A percentile compares a stretch with the other conserved stretches of the same genome.
phyloP scores from a whole-genome alignment of 768 basidiomycete species.

The Phylloporus sp. region DNA sequence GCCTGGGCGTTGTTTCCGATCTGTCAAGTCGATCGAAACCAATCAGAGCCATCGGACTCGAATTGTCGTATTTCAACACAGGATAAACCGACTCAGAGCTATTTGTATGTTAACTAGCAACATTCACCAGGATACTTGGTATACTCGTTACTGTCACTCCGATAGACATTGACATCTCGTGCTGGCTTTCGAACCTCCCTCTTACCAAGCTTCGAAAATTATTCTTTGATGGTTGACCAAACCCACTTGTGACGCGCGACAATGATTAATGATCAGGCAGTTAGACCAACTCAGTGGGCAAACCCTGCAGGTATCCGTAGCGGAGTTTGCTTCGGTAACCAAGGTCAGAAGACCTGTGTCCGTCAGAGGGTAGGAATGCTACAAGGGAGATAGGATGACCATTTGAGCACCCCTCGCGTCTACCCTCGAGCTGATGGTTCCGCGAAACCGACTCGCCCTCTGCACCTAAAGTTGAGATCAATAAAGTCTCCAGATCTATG shows the following conservation, averaged over 20 bases:
- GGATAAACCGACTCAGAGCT: slow-evolving; percentile 21
- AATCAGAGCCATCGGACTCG: slow-evolving; percentile 86
- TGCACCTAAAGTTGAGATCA: neutral
- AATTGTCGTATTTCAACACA: slow-evolving; percentile 89
- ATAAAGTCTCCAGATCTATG: slow-evolving; percentile 13
- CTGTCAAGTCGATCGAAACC: slow-evolving; percentile 81
- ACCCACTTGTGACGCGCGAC: too few relatives aligned
- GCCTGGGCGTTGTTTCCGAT: slow-evolving; percentile 89
- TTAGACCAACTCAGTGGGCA: too few relatives aligned
- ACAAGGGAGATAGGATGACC: too few relatives aligned
- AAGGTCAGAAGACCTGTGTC: too few relatives aligned
- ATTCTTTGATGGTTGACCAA: too few relatives aligned
- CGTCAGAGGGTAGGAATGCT: too few relatives aligned
- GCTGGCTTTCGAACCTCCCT: too few relatives aligned
- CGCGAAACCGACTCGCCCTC: neutral
- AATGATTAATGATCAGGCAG: too few relatives aligned
- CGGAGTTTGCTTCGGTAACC: too few relatives aligned
- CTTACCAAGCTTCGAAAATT: too few relatives aligned
- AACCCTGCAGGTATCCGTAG: too few relatives aligned
- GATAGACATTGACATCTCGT: neutral
- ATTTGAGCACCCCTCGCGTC: too few relatives aligned
- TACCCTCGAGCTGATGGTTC: neutral
- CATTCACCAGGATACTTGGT: neutral
- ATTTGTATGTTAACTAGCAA: slow-evolving; percentile 1
- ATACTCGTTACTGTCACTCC: neutral